phyloP scores from a whole-genome alignment of 306 rosid genomes.

The Dryas drummondii region DNA sequence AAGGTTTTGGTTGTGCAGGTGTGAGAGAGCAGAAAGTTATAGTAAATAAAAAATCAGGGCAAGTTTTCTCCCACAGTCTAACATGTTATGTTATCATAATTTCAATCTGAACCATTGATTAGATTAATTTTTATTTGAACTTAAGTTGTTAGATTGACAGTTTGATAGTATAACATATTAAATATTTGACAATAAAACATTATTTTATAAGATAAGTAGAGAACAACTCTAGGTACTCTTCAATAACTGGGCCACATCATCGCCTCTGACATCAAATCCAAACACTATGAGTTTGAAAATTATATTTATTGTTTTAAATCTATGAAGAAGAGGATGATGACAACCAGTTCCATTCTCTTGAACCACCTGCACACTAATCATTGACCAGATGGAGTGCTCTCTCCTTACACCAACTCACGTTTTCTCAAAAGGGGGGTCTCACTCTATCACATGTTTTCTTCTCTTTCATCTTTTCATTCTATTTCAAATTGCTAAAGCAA shows the following conservation, averaged over 20 bases:
- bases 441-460: not conserved
- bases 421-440: not conserved
- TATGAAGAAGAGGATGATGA: not conserved
- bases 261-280: slow-evolving; percentile 22
- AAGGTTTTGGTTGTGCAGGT: not conserved
- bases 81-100: no score
- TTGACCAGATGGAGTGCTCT: not conserved
- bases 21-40: not conserved
- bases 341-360: slow-evolving; percentile 1
- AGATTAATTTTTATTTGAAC: no score
- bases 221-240: not conserved
- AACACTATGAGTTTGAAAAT: slow-evolving; percentile 20
- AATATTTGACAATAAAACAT: no score
- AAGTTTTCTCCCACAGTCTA: no score
- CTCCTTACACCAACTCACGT: not conserved
- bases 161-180: no score
- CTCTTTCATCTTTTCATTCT: not conserved
- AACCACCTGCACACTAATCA: slow-evolving; percentile 12
- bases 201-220: no score
- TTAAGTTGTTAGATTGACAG: no score
- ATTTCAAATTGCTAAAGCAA: not conserved
- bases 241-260: slow-evolving; percentile 39
- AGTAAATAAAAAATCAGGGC: not conserved
- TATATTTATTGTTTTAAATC: not conserved
- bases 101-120: no score